These are phyloP conservation scores for Triticum aestivum DNA, from an alignment of 176 grass and related monocot species.

Conservation along the genomic window IWGSC_CS_RefSeq_v2.1 NC_057797.1:761000194-761000693, in stretches of 20 bases:
- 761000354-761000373: neutral
- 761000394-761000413: neutral
- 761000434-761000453: neutral
- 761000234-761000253: constrained; percentile 53
- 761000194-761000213: neutral
- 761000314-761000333: neutral
- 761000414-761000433: neutral
- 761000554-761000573: no score
- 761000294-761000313: neutral
- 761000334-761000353: neutral
- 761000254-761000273: constrained; percentile 52
- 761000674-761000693: no score
- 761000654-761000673: no score
- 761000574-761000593: no score
- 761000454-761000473: neutral
- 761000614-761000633: no score
- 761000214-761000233: constrained; percentile 40
- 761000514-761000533: no score
- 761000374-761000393: neutral
- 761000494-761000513: neutral
- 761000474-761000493: neutral
- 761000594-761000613: no score
- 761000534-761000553: no score
- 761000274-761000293: neutral
- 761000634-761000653: no score